These are phyloP conservation scores for Mycena albidolilacea DNA, from an alignment of 768 basidiomycete species.

Conservation along the genomic window DNA sequence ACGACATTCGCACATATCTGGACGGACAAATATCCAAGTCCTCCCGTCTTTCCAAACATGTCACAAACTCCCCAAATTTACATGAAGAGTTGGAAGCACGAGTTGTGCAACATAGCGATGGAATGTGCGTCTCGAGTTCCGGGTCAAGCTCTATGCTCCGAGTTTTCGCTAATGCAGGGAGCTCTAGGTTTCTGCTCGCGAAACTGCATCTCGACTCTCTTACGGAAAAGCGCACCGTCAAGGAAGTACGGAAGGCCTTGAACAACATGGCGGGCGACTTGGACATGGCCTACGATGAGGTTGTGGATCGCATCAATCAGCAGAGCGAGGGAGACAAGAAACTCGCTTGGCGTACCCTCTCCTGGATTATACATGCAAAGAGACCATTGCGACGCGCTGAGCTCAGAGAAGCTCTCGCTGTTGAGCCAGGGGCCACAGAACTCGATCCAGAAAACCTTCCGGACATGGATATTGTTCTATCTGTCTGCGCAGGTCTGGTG, in stretches of 20 bases:
- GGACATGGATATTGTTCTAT: neutral
- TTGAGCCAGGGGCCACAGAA: neutral
- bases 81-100: neutral
- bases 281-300: neutral
- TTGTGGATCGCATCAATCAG: neutral
- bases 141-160: no score
- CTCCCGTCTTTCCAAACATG: neutral
- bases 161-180: neutral
- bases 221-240: neutral
- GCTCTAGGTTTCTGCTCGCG: slow-evolving; percentile 16
- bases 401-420: neutral
- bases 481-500: slow-evolving; percentile 14
- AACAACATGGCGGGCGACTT: neutral
- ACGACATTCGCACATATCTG: neutral
- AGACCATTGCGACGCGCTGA: neutral
- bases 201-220: slow-evolving; percentile 18
- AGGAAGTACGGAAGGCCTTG: neutral
- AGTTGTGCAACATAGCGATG: neutral
- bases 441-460: slow-evolving; percentile 1
- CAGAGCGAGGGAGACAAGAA: neutral
- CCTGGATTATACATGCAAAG: neutral
- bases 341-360: neutral
- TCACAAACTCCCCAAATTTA: neutral
- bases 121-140: slow-evolving; percentile 21
- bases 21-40: slow-evolving; percentile 6